Conservation (phyloP, 768 basidiomycete species). For the Obba rivulosa region DNA sequence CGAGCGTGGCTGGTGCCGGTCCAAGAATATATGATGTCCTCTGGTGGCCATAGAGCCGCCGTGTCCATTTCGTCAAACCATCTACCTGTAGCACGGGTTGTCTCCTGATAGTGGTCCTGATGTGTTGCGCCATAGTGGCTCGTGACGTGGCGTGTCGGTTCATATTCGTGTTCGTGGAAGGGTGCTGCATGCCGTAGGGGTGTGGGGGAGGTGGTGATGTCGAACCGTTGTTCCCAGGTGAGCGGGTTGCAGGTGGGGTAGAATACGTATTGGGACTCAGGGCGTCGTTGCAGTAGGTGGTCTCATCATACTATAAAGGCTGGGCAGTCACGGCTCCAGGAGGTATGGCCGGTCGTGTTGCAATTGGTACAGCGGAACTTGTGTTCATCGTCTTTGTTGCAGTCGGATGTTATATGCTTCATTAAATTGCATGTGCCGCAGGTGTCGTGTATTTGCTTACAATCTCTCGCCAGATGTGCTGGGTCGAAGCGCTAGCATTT, state of each 20-base stretch:
- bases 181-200: not conserved
- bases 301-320: conserved; percentile 4
- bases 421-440: conserved; percentile 15
- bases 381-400: conserved; percentile 7
- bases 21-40: not conserved
- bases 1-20: not conserved
- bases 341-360: conserved; percentile 20
- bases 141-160: too few species aligned
- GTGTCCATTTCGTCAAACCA: not conserved
- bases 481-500: conserved; percentile 19
- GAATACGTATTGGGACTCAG: conserved; percentile 7
- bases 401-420: conserved; percentile 15
- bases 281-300: not conserved
- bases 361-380: conserved; percentile 22
- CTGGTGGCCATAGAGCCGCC: not conserved
- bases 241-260: conserved; percentile 3
- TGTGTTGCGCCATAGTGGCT: not conserved
- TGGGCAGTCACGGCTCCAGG: conserved; percentile 23
- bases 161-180: too few species aligned
- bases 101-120: too few species aligned
- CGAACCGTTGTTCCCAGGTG: conserved; percentile 10
- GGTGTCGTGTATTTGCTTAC: conserved; percentile 4
- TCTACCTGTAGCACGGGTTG: too few species aligned
- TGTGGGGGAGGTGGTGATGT: not conserved
- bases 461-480: conserved; percentile 13